phyloP scores from a whole-genome alignment of 352 stramenopile species.

The Phytophthora hybrid region DNA sequence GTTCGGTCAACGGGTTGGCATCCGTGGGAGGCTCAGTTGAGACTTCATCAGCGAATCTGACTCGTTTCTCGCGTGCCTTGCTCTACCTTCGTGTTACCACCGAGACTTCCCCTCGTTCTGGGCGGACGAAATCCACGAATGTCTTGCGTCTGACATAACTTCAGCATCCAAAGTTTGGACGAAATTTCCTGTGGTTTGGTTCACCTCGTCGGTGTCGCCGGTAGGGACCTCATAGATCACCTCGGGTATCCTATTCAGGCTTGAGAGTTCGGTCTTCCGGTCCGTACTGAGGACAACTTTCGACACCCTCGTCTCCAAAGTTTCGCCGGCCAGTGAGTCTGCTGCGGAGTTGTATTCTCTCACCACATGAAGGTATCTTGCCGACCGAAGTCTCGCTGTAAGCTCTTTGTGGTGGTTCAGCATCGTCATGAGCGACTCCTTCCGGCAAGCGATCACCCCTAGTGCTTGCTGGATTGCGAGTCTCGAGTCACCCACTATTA shows the following conservation, averaged over 20 bases:
- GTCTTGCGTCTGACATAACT: not conserved
- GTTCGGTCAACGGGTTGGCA: too few relatives aligned
- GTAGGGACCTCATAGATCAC: not conserved
- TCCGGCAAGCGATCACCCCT: not conserved
- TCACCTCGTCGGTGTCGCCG: not conserved
- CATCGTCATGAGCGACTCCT: not conserved
- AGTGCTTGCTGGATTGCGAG: too few relatives aligned
- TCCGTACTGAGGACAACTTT: not conserved
- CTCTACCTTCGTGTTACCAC: not conserved
- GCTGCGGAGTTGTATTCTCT: constrained; percentile 3
- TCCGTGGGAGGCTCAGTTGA: too few relatives aligned
- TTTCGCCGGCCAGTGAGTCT: constrained; percentile 6
- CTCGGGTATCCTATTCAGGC: not conserved
- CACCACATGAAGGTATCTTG: not conserved
- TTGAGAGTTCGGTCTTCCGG: not conserved
- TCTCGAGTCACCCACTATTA: too few relatives aligned
- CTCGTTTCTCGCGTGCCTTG: not conserved
- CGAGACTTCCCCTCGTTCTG: not conserved
- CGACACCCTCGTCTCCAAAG: not conserved
- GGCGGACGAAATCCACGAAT: not conserved
- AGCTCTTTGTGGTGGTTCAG: too few relatives aligned
- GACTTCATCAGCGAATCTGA: not conserved
- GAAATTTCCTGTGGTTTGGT: not conserved
- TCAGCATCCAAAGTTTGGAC: not conserved
- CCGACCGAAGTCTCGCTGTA: too few relatives aligned